phyloP scores from a whole-genome alignment of 2,329 filamentous ascomycete genomes.

The Diplodia mutila region DNA sequence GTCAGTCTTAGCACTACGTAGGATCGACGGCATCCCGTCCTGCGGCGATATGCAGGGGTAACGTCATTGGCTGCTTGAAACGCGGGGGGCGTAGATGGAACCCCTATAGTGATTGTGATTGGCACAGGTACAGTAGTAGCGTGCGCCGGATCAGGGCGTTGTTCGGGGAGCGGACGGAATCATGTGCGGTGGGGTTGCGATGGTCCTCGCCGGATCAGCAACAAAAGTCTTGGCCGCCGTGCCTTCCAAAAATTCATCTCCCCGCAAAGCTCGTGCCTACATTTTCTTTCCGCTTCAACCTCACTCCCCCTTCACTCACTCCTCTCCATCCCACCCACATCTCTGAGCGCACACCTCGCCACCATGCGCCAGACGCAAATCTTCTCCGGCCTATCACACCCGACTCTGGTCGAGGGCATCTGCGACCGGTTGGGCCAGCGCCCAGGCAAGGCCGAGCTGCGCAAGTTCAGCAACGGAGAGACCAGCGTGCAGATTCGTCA shows the following conservation, averaged over 20 bases:
- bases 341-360: background rate
- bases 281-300: background rate
- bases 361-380: constrained; percentile 68
- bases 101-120: background rate
- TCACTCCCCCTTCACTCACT: background rate
- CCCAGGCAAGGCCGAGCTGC: constrained; percentile 62
- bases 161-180: background rate
- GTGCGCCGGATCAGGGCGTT: background rate
- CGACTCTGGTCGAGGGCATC: constrained; percentile 65
- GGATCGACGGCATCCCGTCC: background rate
- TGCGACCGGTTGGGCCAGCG: constrained; percentile 67
- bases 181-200: background rate
- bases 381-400: constrained; percentile 69
- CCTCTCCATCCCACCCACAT: background rate
- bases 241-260: constrained; percentile 19
- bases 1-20: background rate
- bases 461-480: constrained; percentile 72
- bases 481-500: constrained; percentile 69
- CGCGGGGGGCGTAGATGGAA: background rate
- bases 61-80: background rate
- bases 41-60: background rate
- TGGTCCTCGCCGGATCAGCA: background rate
- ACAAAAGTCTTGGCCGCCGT: constrained; percentile 15
- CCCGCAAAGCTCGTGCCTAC: constrained; percentile 3
- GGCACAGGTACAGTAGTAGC: background rate